Base-by-base conservation (phyloP, 441 rosid genomes). In the Gossypium schwendimanii region DNA sequence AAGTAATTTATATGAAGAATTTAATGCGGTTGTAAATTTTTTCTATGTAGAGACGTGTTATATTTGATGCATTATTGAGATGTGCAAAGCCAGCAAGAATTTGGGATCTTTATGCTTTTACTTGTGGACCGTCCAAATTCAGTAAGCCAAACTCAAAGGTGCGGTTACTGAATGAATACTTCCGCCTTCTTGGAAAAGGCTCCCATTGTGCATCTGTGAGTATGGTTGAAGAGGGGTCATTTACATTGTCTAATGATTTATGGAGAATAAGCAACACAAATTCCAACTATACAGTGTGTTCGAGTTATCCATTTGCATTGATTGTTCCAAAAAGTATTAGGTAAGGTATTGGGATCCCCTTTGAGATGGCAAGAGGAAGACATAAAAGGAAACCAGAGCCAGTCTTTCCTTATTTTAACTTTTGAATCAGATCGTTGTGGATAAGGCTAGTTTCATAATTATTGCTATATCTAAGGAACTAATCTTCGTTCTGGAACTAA, bases 41-140 rank as follows among this genome's bases (percentile, higher is more conserved):
- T 61, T 39, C 65, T 33, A 39, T 79, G 77, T 88, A 96, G 99
- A 91, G 98, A 75, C 96, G 90, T 76, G 75, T 23, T n/a, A 78
- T 96, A 39, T 86, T 80, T 85, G 89, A 91, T 77, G 96, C 87
- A 75, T 76, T 96, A 63, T 41, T 77, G 75, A 85, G 72, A 83
- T 85, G 85, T 82, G 81, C 81, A 59, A 91, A 82, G 73, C 94
- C 96, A 80, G 85, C 83, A 64, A 83, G 87, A 75, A 79, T 87
- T 76, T 81, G 97, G 94, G 94, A 96, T 87, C 91, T 90, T 78
- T 96, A 90, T 81, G 88, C 96, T 21, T 93, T 96, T 89, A 52
- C 89, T 73, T 84, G 88, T 76, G 97, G 97, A 45, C 84, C 93
- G 73, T 88, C 90, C 82, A 90, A 81, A 74, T 93, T 76, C 77